phyloP scores from a whole-genome alignment of 768 basidiomycete species.

The Holtermannia corniformis region DNA sequence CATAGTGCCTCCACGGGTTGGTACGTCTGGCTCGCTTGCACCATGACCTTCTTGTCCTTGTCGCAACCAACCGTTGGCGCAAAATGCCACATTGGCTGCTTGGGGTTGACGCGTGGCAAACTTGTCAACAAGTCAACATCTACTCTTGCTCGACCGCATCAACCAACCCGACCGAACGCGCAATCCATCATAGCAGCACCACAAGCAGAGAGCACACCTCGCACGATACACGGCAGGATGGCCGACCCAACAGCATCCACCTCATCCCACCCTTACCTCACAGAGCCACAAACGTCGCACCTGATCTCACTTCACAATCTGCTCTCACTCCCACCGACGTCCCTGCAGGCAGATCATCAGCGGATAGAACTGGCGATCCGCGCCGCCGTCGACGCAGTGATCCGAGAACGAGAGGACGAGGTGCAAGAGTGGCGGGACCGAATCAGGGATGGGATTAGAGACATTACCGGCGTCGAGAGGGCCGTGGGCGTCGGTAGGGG shows the following conservation, averaged over 20 bases:
- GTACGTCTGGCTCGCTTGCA: too few species aligned
- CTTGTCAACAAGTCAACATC: neutral
- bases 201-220: neutral
- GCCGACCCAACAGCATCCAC: neutral
- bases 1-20: too few species aligned
- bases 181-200: too few species aligned
- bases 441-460: slow-evolving; percentile 55
- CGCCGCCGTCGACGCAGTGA: slow-evolving; percentile 63
- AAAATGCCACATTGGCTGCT: neutral
- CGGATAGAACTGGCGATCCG: slow-evolving; percentile 65
- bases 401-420: slow-evolving; percentile 60
- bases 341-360: slow-evolving; percentile 70
- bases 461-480: slow-evolving; percentile 57
- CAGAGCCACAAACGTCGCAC: slow-evolving; percentile 66
- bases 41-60: too few species aligned
- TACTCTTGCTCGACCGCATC: too few species aligned
- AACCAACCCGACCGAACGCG: too few species aligned
- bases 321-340: slow-evolving; percentile 68
- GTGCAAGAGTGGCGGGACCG: slow-evolving; percentile 64
- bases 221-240: neutral
- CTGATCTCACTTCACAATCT: slow-evolving; percentile 73
- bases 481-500: slow-evolving; percentile 57
- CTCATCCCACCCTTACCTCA: slow-evolving; percentile 17
- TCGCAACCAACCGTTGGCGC: too few species aligned
- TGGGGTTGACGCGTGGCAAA: neutral